These are phyloP conservation scores for Scalesia atractyloides DNA, from an alignment of 129 eudicot species.

Conservation along the genomic window DNA sequence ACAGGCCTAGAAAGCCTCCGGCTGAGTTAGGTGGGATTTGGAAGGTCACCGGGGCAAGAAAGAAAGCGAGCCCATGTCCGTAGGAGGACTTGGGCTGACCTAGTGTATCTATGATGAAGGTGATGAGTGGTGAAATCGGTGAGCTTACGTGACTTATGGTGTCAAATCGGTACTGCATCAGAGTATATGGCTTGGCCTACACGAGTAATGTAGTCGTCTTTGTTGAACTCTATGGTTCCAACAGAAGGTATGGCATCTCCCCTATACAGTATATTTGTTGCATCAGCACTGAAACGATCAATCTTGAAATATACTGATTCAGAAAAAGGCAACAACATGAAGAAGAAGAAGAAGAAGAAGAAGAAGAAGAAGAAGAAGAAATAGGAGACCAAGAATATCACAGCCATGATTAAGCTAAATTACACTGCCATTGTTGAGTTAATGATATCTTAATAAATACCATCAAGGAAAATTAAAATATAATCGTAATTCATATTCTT, in stretches of 20 bases:
- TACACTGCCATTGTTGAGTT: background rate
- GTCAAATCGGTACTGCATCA: conserved; percentile 43
- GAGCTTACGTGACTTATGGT: conserved; percentile 26
- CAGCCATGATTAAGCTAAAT: conserved; percentile 29
- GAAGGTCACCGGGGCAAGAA: conserved; percentile 48
- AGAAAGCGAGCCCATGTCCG: conserved; percentile 54
- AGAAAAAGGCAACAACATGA: conserved; percentile 30
- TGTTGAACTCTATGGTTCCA: conserved; percentile 46
- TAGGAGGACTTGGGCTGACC: background rate
- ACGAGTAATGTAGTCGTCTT: conserved; percentile 28
- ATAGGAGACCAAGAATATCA: conserved; percentile 14
- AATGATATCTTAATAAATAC: conserved; percentile 2
- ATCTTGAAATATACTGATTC: conserved; percentile 37
- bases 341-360: conserved; percentile 20
- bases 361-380: conserved; percentile 22
- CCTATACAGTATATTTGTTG: conserved; percentile 36
- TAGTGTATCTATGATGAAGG: conserved; percentile 39
- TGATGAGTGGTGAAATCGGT: conserved; percentile 51
- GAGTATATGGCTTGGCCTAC: conserved; percentile 49
- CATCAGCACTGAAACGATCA: conserved; percentile 32
- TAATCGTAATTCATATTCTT: conserved; percentile 10
- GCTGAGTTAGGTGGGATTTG: conserved; percentile 54
- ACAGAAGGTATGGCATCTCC: conserved; percentile 50
- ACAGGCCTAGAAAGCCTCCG: conserved; percentile 58
- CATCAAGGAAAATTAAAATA: conserved; percentile 9